Evolutionary conservation across 805 yeast species (phyloP).

Genomic region (Yarrowia porcina): DNA sequence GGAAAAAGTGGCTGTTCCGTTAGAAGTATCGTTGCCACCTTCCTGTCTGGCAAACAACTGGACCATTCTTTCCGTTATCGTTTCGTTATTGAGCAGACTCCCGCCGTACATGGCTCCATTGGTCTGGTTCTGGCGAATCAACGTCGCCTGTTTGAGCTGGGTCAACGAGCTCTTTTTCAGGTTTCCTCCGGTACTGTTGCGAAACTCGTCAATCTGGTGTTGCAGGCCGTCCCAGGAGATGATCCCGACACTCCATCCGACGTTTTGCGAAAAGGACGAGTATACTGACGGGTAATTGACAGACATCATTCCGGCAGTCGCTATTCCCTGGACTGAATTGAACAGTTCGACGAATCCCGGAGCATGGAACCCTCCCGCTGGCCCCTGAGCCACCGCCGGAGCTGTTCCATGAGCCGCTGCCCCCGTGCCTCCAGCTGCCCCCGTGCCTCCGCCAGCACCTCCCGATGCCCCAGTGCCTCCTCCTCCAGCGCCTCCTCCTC

Average conservation of each 20-base stretch:
- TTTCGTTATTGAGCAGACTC: not conserved
- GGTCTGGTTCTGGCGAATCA: constrained; percentile 27
- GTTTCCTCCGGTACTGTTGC: constrained; percentile 38
- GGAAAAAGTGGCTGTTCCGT: constrained; percentile 22
- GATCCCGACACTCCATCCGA: constrained; percentile 39
- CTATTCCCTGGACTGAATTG: constrained; percentile 36
- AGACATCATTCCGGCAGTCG: constrained; percentile 38
- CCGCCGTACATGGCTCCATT: constrained; percentile 25
- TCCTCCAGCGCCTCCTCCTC: constrained; percentile 27
- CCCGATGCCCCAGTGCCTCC: not conserved
- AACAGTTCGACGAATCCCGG: constrained; percentile 36
- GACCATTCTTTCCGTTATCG: not conserved
- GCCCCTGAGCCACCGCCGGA: constrained; percentile 14
- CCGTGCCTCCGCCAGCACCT: not conserved
- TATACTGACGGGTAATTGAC: constrained; percentile 38
- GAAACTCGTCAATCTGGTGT: constrained; percentile 34
- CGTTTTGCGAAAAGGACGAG: constrained; percentile 35
- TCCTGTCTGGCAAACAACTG: constrained; percentile 27
- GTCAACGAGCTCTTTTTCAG: constrained; percentile 28
- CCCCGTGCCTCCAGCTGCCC: not conserved
- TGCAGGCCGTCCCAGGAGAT: constrained; percentile 37
- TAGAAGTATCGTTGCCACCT: not conserved
- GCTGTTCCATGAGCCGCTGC: constrained; percentile 14
- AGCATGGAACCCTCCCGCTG: constrained; percentile 30
- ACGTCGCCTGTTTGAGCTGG: constrained; percentile 28